These are phyloP conservation scores for Vitis cinerea DNA, from an alignment of 164 flowering plant species.

Conservation along the genomic window DNA sequence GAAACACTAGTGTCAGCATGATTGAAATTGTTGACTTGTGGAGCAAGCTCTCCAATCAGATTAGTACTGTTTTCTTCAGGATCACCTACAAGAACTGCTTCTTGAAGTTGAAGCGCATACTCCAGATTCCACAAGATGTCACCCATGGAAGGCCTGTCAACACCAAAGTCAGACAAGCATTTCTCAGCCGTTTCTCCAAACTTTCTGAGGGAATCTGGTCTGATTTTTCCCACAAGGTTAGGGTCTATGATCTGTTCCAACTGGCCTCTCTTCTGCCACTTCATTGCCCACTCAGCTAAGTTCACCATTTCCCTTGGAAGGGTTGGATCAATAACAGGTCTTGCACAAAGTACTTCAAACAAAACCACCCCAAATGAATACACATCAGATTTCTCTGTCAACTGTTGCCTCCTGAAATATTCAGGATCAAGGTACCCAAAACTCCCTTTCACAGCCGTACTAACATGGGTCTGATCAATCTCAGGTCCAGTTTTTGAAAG, in stretches of 20 bases:
- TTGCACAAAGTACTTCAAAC: conserved; percentile 75
- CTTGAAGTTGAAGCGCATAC: conserved; percentile 75
- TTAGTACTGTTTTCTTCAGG: conserved; percentile 69
- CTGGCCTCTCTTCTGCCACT: conserved; percentile 67
- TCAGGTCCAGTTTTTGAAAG: conserved; percentile 83
- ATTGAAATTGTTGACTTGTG: conserved; percentile 42
- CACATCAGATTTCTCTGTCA: conserved; percentile 85
- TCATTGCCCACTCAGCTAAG: conserved; percentile 84
- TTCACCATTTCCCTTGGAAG: conserved; percentile 76
- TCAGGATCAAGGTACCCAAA: conserved; percentile 90
- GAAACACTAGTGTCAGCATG: conserved; percentile 24
- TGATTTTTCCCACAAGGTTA: conserved; percentile 51
- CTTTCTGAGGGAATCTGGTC: conserved; percentile 66
- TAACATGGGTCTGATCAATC: conserved; percentile 79
- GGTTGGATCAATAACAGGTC: conserved; percentile 78
- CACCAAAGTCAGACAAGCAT: conserved; percentile 78
- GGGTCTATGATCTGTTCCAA: conserved; percentile 67
- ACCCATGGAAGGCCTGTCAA: conserved; percentile 79
- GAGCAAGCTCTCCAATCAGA: conserved; percentile 53
- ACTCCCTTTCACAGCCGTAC: conserved; percentile 87
- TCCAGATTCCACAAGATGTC: conserved; percentile 88
- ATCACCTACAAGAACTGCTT: conserved; percentile 47
- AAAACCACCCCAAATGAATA: conserved; percentile 88
- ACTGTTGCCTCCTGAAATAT: conserved; percentile 76
- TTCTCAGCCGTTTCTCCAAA: conserved; percentile 83